Conservation (phyloP, 1,284 basidiomycete genomes). For the Leucoagaricus sp. region DNA sequence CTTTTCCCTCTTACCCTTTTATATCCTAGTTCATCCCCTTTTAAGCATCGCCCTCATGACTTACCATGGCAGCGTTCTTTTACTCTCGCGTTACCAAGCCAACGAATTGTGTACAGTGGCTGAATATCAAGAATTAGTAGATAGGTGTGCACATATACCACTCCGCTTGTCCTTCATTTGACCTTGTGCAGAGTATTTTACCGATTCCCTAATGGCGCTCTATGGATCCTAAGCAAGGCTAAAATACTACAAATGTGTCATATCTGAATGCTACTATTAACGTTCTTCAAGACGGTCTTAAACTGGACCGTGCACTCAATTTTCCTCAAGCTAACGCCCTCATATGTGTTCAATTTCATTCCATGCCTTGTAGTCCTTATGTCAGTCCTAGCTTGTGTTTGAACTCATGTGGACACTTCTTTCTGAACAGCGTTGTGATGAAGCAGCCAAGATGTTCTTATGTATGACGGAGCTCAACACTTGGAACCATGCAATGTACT, state of each 20-base stretch:
- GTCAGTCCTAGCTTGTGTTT: slow-evolving; percentile 56
- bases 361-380: background rate
- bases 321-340: slow-evolving; percentile 75
- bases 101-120: slow-evolving; percentile 63
- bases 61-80: slow-evolving; percentile 70
- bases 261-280: slow-evolving; percentile 59
- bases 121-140: slow-evolving; percentile 64
- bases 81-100: slow-evolving; percentile 72
- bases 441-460: slow-evolving; percentile 67
- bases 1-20: background rate
- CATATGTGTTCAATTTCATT: slow-evolving; percentile 37
- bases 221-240: slow-evolving; percentile 78
- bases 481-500: slow-evolving; percentile 79
- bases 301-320: slow-evolving; percentile 47
- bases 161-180: background rate
- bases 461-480: slow-evolving; percentile 65
- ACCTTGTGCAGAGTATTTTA: slow-evolving; percentile 39
- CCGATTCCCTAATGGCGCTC: slow-evolving; percentile 65
- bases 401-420: slow-evolving; percentile 78
- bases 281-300: slow-evolving; percentile 60
- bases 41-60: slow-evolving; percentile 76
- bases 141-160: slow-evolving; percentile 43
- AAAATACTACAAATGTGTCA: slow-evolving; percentile 74
- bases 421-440: slow-evolving; percentile 61
- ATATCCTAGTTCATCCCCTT: too few species aligned